phyloP scores from a whole-genome alignment of 106 monocot genomes.

The Allium sativum region DNA sequence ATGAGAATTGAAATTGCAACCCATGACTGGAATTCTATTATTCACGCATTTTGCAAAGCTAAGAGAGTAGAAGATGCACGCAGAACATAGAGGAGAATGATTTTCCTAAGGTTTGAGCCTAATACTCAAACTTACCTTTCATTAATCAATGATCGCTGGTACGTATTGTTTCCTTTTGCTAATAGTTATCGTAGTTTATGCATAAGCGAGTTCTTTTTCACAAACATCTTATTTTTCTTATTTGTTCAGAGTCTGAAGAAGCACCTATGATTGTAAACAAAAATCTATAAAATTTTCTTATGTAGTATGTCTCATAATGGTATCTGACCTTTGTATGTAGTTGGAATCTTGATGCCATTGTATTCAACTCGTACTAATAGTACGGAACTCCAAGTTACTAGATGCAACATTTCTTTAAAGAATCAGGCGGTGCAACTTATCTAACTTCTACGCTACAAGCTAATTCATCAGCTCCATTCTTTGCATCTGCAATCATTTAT shows the following conservation, averaged over 20 bases:
- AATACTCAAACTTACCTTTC: slow-evolving; percentile 90
- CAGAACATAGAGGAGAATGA: slow-evolving; percentile 78
- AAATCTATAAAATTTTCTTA: no score
- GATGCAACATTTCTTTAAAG: slow-evolving; percentile 82
- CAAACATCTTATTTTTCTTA: no score
- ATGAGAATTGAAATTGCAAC: slow-evolving; percentile 69
- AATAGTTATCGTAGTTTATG: background rate
- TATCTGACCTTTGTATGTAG: no score
- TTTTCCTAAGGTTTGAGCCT: slow-evolving; percentile 73
- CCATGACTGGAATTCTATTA: slow-evolving; percentile 98
- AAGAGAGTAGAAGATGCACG: slow-evolving; percentile 79
- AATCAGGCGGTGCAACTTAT: slow-evolving; percentile 70
- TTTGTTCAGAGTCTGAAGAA: no score
- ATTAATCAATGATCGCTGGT: slow-evolving; percentile 81
- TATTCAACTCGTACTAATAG: slow-evolving; percentile 78
- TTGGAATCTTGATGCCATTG: slow-evolving; percentile 95
- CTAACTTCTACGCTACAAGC: slow-evolving; percentile 35
- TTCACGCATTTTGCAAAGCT: slow-evolving; percentile 85
- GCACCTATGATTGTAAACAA: no score
- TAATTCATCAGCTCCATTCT: slow-evolving; percentile 31
- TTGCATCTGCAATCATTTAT: slow-evolving; percentile 74
- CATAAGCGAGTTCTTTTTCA: no score
- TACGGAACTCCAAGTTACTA: slow-evolving; percentile 98
- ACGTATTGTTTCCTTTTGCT: background rate
- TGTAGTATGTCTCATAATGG: no score